A percentile compares a stretch with the other conserved stretches of the same genome.
Evolutionary conservation across 495 filamentous ascomycete species (phyloP).

Genomic region (Talaromyces thailandensis): DNA sequence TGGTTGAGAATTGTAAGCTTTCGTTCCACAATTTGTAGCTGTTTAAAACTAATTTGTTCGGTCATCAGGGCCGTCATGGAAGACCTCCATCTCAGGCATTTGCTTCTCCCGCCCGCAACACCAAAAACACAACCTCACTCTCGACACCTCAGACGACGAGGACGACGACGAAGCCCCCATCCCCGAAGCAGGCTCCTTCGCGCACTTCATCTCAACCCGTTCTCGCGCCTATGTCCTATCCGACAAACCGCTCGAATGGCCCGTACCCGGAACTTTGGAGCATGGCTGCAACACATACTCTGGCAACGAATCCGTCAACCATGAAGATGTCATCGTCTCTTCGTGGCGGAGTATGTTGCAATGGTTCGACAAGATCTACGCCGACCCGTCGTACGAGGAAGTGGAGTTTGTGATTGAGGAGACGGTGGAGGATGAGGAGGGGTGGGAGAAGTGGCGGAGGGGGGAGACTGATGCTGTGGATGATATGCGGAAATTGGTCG

Average conservation of each 20-base stretch:
- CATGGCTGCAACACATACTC: slow-evolving; percentile 42
- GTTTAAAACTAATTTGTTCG: neutral
- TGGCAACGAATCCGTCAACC: slow-evolving; percentile 27
- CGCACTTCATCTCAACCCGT: slow-evolving; percentile 36
- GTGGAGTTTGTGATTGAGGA: slow-evolving; percentile 8
- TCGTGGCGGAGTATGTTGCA: slow-evolving; percentile 28
- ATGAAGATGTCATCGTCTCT: slow-evolving; percentile 32
- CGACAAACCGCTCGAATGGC: slow-evolving; percentile 33
- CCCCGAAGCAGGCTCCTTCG: slow-evolving; percentile 18
- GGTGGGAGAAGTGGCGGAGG: neutral
- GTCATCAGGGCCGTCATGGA: slow-evolving; percentile 27
- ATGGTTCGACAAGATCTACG: slow-evolving; percentile 30
- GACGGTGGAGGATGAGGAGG: slow-evolving; percentile 1
- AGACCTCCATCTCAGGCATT: slow-evolving; percentile 22
- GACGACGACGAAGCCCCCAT: neutral
- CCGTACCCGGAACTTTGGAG: slow-evolving; percentile 29
- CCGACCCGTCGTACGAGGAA: slow-evolving; percentile 22
- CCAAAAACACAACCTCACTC: neutral
- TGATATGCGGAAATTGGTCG: neutral
- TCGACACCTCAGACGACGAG: neutral
- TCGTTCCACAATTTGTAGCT: neutral
- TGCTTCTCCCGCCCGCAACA: slow-evolving; percentile 26
- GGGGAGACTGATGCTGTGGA: neutral
- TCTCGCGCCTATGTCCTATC: slow-evolving; percentile 52
- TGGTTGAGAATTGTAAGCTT: slow-evolving; percentile 46